Evolutionary conservation across 1,139 yeast species (phyloP), one percentile per base, ranked within the genome.

Genomic region (Lodderomyces orthopsilosis): DNA sequence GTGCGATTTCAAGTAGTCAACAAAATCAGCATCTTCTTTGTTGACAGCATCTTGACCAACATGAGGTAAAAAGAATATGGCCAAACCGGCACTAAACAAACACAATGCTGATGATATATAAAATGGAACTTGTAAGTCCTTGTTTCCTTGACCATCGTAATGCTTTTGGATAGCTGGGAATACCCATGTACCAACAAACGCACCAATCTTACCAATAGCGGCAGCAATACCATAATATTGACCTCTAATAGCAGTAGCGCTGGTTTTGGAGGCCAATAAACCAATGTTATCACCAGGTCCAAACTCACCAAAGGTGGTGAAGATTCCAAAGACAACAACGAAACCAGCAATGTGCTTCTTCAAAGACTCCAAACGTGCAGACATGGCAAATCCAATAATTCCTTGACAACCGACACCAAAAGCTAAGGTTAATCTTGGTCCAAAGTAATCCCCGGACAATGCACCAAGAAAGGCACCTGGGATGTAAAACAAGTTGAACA

Each of bases 231-330:
- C 94, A 61, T 91, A 91, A 66, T 86, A 87, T 56, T 85, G 88
- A 49, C 96, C 97, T 69, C 97, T 83, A 44, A 90, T 77, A 27
- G 95, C 83, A 14, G 96, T 85, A 36, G 96, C 86, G 41, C 84
- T 77, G 22, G 95, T 84, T 66, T 90, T 90, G 36, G 96, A 78
- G 22, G 96, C 95, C 50, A 91, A 72, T 47, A 86, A 68, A 54
- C 97, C 97, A 62, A 87, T 85, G 64, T 87, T 87, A 65, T 89
- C 90, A 66, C 97, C 97, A 15, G 96, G 91, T 22, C 96, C 95
- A 62, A 90, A 86, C 65, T 91, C 97, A 55, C 97, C 97, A 38
- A 88, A 72, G 8, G 96, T 73, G 59, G 81, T 69, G 64, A 90
- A 90, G 50, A 91, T 79, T 68, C 97, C 97, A 59, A 84, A 90